These are phyloP conservation scores for Auricularia heimuer DNA, from an alignment of 768 basidiomycete genomes.

Conservation along the genomic window DNA sequence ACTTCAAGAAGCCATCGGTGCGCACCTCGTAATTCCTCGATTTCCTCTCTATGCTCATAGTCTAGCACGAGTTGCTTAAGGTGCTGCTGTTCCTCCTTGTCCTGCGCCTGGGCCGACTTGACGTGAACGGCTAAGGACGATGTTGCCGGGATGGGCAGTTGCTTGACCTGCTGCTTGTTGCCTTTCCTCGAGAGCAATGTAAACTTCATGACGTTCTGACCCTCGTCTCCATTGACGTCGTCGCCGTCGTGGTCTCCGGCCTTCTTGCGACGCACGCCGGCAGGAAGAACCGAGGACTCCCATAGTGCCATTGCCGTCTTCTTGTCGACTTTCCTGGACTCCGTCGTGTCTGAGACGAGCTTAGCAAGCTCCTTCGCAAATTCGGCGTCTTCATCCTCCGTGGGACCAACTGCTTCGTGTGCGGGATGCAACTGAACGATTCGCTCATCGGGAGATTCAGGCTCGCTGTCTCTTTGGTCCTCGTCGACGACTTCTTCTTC, in stretches of 20 bases:
- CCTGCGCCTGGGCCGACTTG: conserved; percentile 81
- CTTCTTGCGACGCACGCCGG: conserved; percentile 50
- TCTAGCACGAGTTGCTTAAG: conserved; percentile 90
- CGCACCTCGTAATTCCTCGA: conserved; percentile 17
- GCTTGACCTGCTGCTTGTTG: conserved; percentile 87
- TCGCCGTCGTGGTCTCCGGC: conserved; percentile 50
- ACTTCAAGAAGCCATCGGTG: not conserved
- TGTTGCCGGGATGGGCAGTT: conserved; percentile 78
- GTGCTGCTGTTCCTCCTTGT: conserved; percentile 94
- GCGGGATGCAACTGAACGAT: conserved; percentile 25
- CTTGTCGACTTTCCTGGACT: conserved; percentile 80
- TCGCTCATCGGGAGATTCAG: conserved; percentile 1
- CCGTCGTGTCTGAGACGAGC: conserved; percentile 84
- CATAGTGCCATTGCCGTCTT: conserved; percentile 79
- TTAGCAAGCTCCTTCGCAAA: conserved; percentile 95
- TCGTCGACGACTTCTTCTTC: conserved; percentile 33
- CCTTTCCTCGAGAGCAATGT: conserved; percentile 88
- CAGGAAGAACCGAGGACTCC: conserved; percentile 76
- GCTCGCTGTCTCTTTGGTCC: not conserved
- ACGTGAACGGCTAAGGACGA: conserved; percentile 88
- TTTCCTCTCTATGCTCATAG: conserved; percentile 81
- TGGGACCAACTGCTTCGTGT: conserved; percentile 69
- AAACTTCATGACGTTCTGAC: conserved; percentile 68
- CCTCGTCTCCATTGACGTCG: conserved; percentile 32
- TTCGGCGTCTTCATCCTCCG: conserved; percentile 84